Evolutionary conservation across 148 eudicot genomes (phyloP).

Genomic region (Chenopodium album): DNA sequence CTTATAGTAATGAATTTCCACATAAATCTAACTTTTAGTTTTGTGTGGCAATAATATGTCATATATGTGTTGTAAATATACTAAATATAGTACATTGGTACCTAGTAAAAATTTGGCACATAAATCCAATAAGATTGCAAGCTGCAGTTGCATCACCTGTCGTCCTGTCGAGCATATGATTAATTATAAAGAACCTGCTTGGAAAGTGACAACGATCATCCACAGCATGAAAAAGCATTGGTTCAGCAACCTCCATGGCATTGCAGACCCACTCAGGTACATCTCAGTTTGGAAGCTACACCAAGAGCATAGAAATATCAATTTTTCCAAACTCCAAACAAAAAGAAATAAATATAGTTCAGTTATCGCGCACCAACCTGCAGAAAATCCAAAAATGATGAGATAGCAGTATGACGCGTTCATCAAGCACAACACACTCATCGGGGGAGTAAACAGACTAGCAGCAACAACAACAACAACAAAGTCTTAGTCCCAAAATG

Average conservation of each 20-base stretch:
- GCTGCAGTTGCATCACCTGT: no score
- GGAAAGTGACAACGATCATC: not conserved
- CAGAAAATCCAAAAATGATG: conserved; percentile 11
- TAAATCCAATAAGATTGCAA: no score
- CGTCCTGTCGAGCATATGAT: not conserved
- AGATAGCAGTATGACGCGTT: not conserved
- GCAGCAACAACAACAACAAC: not conserved
- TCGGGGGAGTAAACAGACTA: not conserved
- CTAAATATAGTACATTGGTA: not conserved
- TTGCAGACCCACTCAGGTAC: not conserved
- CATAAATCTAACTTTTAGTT: not conserved
- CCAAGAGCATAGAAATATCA: not conserved
- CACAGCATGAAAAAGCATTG: not conserved
- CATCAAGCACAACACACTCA: not conserved
- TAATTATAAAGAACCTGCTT: not conserved
- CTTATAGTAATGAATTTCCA: not conserved
- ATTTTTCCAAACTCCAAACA: not conserved
- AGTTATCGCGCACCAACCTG: conserved; percentile 68
- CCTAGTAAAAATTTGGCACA: not conserved
- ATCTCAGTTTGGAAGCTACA: not conserved
- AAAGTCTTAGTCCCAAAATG: no score
- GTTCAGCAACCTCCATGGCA: not conserved
- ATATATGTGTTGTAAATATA: not conserved
- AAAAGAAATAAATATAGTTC: not conserved
- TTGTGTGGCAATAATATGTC: not conserved